Base-by-base conservation (phyloP, 1,284 basidiomycete species). In the Earliella scabrosa region DNA sequence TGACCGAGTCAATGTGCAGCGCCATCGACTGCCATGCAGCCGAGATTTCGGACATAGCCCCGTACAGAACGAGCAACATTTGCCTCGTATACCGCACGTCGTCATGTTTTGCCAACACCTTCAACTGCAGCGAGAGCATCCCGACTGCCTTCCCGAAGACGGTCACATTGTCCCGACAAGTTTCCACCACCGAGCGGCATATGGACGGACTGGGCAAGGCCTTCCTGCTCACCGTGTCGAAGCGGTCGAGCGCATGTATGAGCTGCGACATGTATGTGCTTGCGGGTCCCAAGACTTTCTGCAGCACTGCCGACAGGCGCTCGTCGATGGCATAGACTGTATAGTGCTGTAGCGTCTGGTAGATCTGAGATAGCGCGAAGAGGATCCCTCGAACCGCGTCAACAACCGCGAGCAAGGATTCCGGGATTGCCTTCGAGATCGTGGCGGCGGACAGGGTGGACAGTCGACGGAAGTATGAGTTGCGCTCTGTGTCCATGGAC, bases 391-490 rank as follows among this genome's bases (percentile, higher is more conserved):
- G 89, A 44, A 93, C 88, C 5, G 92, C 90, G 68, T 99, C 95
- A 48, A 97, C 82, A 31, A 97, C 82, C 40, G 81, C 81, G 24
- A 90, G 77, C 16, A 98, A 77, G 9, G 90, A 78, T 8, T 82
- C 76, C 0, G 96, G 92, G 10, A 97, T 82, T 14, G 87, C 81
- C 61, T 86, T 87, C 23, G 86, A 82, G 31, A 89, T 82, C 0
- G 81, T 80, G 16, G 87, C 84, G 0, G 80, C 74, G 0, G 92
- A 91, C 3, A 97, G 76, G 40, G 89, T 88, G 3, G 88, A 89
- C 16, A 97, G 77, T 18, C 96, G 87, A 27, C 91, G 88, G 75
- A 99, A 99, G 73, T 99, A 99, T 10, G 92, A 92, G 70, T 95
- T 93, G 29, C 93, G 86, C 69, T 96, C 94, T 23, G 84, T 84